Base-by-base conservation (phyloP, 73 alveolate species). In the Durusdinium trenchii region DNA sequence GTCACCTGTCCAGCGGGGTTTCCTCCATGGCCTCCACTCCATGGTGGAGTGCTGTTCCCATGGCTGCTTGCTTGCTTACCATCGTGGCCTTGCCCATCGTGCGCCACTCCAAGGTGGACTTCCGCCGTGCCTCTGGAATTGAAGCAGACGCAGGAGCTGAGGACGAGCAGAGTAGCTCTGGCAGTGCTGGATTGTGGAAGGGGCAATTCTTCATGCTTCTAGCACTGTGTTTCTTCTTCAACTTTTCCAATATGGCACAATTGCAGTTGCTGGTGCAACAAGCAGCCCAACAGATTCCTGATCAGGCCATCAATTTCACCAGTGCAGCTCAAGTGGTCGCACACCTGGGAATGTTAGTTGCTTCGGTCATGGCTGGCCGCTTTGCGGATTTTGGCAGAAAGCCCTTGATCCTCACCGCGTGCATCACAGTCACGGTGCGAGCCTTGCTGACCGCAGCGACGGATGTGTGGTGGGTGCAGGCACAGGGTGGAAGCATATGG, bases 391-490 rank as follows among this genome's bases (percentile, higher is more conserved):
- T 38, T 10, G 98, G 98, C 60, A 87, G 98, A 28, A 91, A 91
- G 89, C 98, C 90, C 3, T 48, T 91, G 98, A 89, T 91, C 45
- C 78, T 91, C 38, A 78, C 78, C 45, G 98, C 98, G 40, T 91
- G 98, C 98, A 52, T 91, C 45, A 91, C 98, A 5, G 98, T 91
- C 90, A 91, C 98, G 47, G 30, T 91, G 60, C 98, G 98, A 1
- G 98, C 98, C 26, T 38, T 91, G 76, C 98, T 91, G 79, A 91
- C 98, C 10, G 98, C 98, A 12, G 98, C 98, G 32, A 91, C 98
- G 42, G 98, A 91, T 52, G 47, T 69, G 14, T 91, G 98, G 98
- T 91, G 78, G 75, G 67, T 71, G 50, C 98, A 91, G 64, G 35
- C 90, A 38, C n/a, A n/a, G n/a, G 98, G 98, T 9, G 98, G 98